phyloP scores from a whole-genome alignment of 169 alveolate genomes.

The Cryptosporidium sp. region DNA sequence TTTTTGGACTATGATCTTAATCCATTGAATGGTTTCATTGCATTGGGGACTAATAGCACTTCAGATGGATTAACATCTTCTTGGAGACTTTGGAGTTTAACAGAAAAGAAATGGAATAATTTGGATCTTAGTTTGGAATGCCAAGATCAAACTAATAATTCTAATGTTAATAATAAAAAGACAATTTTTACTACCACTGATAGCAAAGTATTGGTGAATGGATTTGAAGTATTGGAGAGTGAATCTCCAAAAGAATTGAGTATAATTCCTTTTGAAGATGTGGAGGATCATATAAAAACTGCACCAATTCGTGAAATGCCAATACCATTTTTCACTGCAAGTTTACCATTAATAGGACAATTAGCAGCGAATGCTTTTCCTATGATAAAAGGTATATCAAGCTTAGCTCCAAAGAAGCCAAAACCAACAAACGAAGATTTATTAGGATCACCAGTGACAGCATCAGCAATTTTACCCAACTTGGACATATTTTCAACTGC shows the following conservation, averaged over 20 bases:
- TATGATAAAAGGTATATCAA: slow-evolving; percentile 37
- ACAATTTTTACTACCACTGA: slow-evolving; percentile 33
- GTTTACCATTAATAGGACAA: slow-evolving; percentile 54
- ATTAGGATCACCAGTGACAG: slow-evolving; percentile 11
- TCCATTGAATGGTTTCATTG: slow-evolving; percentile 71
- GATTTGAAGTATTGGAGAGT: not conserved
- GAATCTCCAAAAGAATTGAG: slow-evolving; percentile 17
- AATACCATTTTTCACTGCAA: slow-evolving; percentile 64
- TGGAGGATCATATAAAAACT: slow-evolving; percentile 8
- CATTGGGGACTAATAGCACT: slow-evolving; percentile 40
- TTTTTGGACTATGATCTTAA: slow-evolving; percentile 59
- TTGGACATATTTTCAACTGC: slow-evolving; percentile 59
- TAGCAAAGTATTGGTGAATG: not conserved
- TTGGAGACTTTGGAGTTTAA: slow-evolving; percentile 71
- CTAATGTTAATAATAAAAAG: not conserved
- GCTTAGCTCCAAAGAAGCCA: slow-evolving; percentile 7
- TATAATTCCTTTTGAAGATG: slow-evolving; percentile 49
- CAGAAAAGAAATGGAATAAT: slow-evolving; percentile 42
- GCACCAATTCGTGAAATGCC: slow-evolving; percentile 72
- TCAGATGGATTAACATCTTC: not conserved
- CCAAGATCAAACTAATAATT: not conserved
- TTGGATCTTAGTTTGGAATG: slow-evolving; percentile 11
- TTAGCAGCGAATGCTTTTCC: slow-evolving; percentile 58
- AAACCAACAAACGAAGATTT: slow-evolving; percentile 13
- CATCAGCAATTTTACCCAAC: slow-evolving; percentile 67